phyloP scores from a whole-genome alignment of 75 land plant genomes.

The Larix kaempferi region DNA sequence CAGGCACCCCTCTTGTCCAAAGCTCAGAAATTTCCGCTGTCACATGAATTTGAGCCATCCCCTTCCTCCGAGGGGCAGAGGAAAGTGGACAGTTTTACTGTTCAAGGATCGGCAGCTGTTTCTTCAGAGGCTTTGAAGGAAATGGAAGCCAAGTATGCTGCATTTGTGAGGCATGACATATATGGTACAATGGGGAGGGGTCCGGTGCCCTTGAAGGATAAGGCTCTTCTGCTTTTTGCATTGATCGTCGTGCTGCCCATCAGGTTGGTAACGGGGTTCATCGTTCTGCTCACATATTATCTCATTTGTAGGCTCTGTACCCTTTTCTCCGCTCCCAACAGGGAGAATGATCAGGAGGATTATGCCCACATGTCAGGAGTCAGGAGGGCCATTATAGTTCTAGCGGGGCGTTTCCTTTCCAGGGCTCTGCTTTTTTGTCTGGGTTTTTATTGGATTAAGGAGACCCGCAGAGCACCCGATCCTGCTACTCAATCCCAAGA shows the following conservation, averaged over 20 bases:
- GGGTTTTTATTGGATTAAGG: conserved; percentile 85
- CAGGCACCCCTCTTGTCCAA: no score
- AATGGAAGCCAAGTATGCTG: conserved; percentile 79
- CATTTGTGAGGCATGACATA: conserved; percentile 75
- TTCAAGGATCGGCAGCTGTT: background rate
- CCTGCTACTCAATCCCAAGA: background rate
- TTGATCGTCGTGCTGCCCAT: conserved; percentile 63
- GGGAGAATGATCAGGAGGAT: conserved; percentile 71
- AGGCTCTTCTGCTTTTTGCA: conserved; percentile 52
- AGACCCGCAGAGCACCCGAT: background rate
- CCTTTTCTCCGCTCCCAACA: conserved; percentile 44
- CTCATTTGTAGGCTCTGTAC: conserved; percentile 82
- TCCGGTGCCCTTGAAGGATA: conserved; percentile 61
- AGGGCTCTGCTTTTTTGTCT: conserved; percentile 67
- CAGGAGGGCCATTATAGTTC: conserved; percentile 63
- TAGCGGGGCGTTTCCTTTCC: conserved; percentile 61
- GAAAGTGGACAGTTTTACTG: no score
- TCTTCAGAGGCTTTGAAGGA: conserved; percentile 29
- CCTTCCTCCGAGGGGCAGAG: no score
- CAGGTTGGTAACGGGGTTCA: conserved; percentile 41
- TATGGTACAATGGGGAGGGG: conserved; percentile 84
- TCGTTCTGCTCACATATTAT: conserved; percentile 65
- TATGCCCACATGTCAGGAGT: conserved; percentile 74
- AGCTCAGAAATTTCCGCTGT: no score
- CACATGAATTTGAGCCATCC: no score